Evolutionary conservation across 1,284 basidiomycete species (phyloP).

Genomic region (Ustilago hordei): DNA sequence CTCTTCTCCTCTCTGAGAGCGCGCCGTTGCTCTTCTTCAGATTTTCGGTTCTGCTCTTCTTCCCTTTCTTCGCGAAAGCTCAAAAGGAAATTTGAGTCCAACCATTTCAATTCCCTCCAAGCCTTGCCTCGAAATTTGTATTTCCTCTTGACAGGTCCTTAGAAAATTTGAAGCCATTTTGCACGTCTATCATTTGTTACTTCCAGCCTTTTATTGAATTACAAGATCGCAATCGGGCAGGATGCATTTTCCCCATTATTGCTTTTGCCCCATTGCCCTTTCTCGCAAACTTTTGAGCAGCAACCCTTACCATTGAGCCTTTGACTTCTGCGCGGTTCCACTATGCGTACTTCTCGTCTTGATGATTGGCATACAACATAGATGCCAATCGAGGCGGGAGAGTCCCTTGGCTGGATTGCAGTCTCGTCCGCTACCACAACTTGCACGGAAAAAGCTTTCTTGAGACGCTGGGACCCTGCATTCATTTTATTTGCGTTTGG

Average conservation of each 20-base stretch:
- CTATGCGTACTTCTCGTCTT: too few relatives aligned
- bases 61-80: constrained; percentile 26
- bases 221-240: neutral
- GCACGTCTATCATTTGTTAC: constrained; percentile 3
- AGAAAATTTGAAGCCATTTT: constrained; percentile 11
- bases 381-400: too few relatives aligned
- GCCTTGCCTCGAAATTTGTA: constrained; percentile 8
- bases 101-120: constrained; percentile 5
- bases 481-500: constrained; percentile 1
- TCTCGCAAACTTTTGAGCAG: neutral
- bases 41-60: constrained; percentile 18
- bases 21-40: constrained; percentile 12
- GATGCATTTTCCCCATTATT: neutral
- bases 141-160: constrained; percentile 1
- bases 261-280: neutral
- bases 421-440: constrained; percentile 16
- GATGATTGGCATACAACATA: too few relatives aligned
- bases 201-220: neutral
- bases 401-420: neutral
- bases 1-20: neutral
- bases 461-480: constrained; percentile 16
- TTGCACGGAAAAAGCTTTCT: neutral
- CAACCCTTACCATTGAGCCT: too few relatives aligned
- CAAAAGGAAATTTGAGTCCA: neutral
- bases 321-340: too few relatives aligned